phyloP scores from a whole-genome alignment of 495 filamentous ascomycete genomes.

The Trichoderma gamsii region DNA sequence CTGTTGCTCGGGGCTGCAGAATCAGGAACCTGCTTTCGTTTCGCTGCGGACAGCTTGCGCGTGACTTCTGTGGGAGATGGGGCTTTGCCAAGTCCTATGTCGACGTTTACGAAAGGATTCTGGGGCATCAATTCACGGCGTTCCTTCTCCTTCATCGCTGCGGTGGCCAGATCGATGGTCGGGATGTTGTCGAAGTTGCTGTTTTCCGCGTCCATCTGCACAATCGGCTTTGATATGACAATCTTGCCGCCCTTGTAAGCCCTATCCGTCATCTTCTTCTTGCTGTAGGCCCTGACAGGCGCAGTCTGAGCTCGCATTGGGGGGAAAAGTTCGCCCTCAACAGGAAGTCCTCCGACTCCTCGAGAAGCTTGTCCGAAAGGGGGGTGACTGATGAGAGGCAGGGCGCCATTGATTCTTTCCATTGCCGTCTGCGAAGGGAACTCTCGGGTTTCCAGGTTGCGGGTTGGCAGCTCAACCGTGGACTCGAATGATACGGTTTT shows the following conservation, averaged over 20 bases:
- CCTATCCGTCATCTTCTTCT: constrained; percentile 26
- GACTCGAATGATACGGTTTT: not conserved
- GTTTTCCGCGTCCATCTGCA: constrained; percentile 34
- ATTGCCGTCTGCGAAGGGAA: constrained; percentile 23
- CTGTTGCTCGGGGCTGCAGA: not conserved
- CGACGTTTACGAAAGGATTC: constrained; percentile 24
- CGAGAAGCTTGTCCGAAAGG: constrained; percentile 18
- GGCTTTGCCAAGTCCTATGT: constrained; percentile 30
- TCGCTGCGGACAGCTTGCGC: constrained; percentile 33
- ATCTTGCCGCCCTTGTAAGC: constrained; percentile 29
- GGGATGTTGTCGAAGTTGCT: constrained; percentile 34
- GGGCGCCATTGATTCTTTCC: not conserved
- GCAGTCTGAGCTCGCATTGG: constrained; percentile 19
- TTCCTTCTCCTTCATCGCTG: constrained; percentile 42
- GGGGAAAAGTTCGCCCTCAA: constrained; percentile 22
- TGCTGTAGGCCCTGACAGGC: not conserved
- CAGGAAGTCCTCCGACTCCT: constrained; percentile 20
- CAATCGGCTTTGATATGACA: constrained; percentile 45
- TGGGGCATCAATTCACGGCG: constrained; percentile 30
- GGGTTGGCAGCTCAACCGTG: constrained; percentile 8
- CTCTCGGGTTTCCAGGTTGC: constrained; percentile 25
- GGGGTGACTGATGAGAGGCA: constrained; percentile 25
- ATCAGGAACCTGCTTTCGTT: constrained; percentile 38
- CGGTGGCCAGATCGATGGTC: constrained; percentile 42
- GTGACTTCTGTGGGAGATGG: constrained; percentile 26